Base-by-base conservation (phyloP, 257 asterid species). In the Solanum ossicruentum region DNA sequence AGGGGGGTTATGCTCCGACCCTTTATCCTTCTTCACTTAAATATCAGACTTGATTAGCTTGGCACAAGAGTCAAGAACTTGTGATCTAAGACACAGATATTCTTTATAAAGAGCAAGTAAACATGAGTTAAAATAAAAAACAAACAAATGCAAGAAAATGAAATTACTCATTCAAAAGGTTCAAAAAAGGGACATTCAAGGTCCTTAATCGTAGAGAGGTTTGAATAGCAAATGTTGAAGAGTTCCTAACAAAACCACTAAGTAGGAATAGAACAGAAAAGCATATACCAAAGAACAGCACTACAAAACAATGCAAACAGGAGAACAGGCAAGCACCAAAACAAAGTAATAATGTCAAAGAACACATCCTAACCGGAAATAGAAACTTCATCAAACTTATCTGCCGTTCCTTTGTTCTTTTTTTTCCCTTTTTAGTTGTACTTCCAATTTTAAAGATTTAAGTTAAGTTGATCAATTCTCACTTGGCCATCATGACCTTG, bases 401-500 rank as follows among this genome's bases (percentile, higher is more conserved):
- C 82, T 20, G 63, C 47, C 47, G 10, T 75, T 13, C 43, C 12
- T 49, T 69, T 36, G 65, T 63, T 36, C 11, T n/a, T 72, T 43
- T 0, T 49, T 36, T 36, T 28, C 32, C 41, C 57, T n/a, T 43
- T 77, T 77, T 15, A 16, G 82, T 77, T 23, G 45, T 49, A 77
- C 63, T 77, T 77, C 36, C 36, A 77, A 10, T 77, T 77, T 73
- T 51, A 77, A 77, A 51, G 82, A 77, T 77, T 23, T 23, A 77
- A 77, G 82, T 23, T 77, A 63, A 17, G 79, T 70, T 70, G 79
- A 70, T 70, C 54, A 70, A 77, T 77, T 77, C 82, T 77, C 82
- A 77, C 82, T 77, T 77, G 82, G 82, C 82, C 82, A 77, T 77
- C 82, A 77, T 77, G 63, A 77, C 82, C 82, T 51, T 77, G 82